phyloP scores from a whole-genome alignment of 345 rosid genomes.

The Eucalyptus marginata region DNA sequence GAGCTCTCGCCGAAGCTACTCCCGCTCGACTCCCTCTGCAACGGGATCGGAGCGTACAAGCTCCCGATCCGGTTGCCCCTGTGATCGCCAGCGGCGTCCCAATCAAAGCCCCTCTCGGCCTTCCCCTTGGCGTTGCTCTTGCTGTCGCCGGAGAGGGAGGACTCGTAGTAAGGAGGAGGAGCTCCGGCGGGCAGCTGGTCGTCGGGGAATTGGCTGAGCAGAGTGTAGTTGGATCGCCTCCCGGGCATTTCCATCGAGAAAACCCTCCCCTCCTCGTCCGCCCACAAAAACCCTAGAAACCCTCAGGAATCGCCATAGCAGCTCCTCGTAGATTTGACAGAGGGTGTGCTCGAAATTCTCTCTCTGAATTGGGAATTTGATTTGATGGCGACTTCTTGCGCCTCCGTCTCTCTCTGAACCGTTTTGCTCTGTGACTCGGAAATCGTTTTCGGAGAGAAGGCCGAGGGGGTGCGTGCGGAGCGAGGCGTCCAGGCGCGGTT shows the following conservation, averaged over 20 bases:
- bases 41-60: constrained; percentile 38
- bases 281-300: constrained; percentile 18
- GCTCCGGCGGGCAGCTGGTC: constrained; percentile 47
- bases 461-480: neutral
- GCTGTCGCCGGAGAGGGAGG: constrained; percentile 46
- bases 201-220: constrained; percentile 68
- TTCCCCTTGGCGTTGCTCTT: constrained; percentile 19
- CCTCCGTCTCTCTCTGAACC: neutral
- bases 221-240: constrained; percentile 85
- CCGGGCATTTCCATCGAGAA: constrained; percentile 68
- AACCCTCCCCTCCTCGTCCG: neutral
- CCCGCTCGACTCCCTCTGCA: constrained; percentile 95
- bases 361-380: neutral
- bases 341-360: neutral
- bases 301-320: constrained; percentile 34
- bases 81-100: constrained; percentile 53
- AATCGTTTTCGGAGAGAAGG: neutral
- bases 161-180: constrained; percentile 45
- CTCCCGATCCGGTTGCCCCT: constrained; percentile 39
- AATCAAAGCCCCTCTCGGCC: constrained; percentile 45
- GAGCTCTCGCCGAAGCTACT: constrained; percentile 97
- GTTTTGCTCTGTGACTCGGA: neutral
- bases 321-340: neutral
- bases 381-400: neutral
- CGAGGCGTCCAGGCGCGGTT: neutral